These are phyloP conservation scores for Testicularia cyperi DNA, from an alignment of 1,284 basidiomycete genomes.

Conservation along the genomic window DNA sequence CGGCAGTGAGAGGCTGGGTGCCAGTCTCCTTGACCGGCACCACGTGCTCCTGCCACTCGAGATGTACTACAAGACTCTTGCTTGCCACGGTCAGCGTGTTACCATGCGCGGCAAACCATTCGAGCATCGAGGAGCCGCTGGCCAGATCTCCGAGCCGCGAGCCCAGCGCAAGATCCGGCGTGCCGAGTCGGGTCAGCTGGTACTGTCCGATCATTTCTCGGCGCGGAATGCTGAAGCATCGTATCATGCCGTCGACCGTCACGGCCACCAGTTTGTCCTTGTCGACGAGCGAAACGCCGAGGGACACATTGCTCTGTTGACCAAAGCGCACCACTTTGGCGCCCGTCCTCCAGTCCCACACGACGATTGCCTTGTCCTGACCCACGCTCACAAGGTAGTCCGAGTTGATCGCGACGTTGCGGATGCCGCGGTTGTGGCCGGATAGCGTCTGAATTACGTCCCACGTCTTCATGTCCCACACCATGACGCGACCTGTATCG, in stretches of 20 bases:
- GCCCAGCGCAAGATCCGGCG: constrained; percentile 27
- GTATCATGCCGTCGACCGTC: constrained; percentile 85
- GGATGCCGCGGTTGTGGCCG: constrained; percentile 68
- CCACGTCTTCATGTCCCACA: constrained; percentile 34
- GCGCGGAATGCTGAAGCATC: constrained; percentile 81
- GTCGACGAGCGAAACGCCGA: constrained; percentile 80
- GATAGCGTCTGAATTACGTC: constrained; percentile 68
- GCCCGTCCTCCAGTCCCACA: constrained; percentile 71
- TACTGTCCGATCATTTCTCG: constrained; percentile 89
- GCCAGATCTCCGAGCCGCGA: constrained; percentile 33
- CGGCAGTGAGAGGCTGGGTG: constrained; percentile 9
- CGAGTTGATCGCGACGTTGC: constrained; percentile 81
- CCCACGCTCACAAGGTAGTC: constrained; percentile 84
- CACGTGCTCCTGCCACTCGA: constrained; percentile 79
- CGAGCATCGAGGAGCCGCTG: constrained; percentile 38
- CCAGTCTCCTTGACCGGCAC: constrained; percentile 21
- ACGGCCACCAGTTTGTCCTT: constrained; percentile 74
- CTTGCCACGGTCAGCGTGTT: constrained; percentile 88
- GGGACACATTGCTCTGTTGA: constrained; percentile 87
- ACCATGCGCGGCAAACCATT: constrained; percentile 82
- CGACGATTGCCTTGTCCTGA: constrained; percentile 83
- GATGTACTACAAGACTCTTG: constrained; percentile 79
- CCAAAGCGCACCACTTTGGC: constrained; percentile 85
- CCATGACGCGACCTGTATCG: constrained; percentile 70
- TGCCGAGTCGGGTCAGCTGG: constrained; percentile 77